Base-by-base conservation (phyloP, 352 stramenopile genomes). In the Pythium coloratum region DNA sequence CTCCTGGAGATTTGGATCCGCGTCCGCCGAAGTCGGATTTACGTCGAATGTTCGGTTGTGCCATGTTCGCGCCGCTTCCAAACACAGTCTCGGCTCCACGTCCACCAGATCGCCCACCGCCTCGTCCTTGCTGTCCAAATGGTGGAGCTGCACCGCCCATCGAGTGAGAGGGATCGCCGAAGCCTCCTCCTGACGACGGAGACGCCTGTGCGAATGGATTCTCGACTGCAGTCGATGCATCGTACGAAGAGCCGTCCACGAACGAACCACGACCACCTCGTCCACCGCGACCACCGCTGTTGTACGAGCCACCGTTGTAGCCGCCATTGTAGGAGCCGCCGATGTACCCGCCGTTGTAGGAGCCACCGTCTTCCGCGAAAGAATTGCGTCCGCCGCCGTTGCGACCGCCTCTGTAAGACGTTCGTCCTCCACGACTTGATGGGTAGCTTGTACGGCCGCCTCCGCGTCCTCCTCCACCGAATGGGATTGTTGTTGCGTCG, bases 11-110 rank as follows among this genome's bases (percentile, higher is more conserved):
- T 40, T 65, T 44, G 0, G 55, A 14, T 47, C 55, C 66, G 16
- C 66, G 66, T 30, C 66, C 66, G 12, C 66, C 66, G n/a, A 49
- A 51, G 24, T 73, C 66, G 4, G 58, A 56, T n/a, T 60, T 62
- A 10, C 66, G 59, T 47, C 66, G 60, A 49, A 66, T 63, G n/a
- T 71, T 73, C 26, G 66, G 66, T 32, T 66, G 66, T 10, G 55
- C 53, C 24, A 55, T 20, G 28, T 36, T 59, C 2, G 24, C 40
- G 7, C 24, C 66, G 10, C 55, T 28, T 16, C 66, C 66, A 47
- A 73, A 73, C 55, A 59, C 55, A 34, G 33, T 34, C 20, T 40
- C 46, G 20, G 24, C 50, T 36, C 49, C 49, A 6, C 49, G 49
- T 38, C 49, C 49, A 18, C 0, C 49, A 36, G 26, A 28, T 32